Conservation (phyloP, 352 stramenopile genomes). For the Globisporangium ultimum region DNA sequence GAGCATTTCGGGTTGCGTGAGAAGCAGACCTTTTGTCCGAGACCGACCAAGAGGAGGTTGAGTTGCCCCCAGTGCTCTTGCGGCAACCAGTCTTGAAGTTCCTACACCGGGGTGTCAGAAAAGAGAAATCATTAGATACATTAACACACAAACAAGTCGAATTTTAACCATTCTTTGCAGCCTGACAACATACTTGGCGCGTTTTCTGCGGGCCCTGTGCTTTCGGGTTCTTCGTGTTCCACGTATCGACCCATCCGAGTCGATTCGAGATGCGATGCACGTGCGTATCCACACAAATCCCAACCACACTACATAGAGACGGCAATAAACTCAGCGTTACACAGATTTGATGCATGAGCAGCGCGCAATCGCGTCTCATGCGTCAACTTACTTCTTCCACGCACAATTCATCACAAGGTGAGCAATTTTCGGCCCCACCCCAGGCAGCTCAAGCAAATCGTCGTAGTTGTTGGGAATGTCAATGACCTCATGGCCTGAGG, state of each 20-base stretch:
- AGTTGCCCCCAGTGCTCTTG: constrained; percentile 86
- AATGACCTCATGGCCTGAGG: constrained; percentile 19
- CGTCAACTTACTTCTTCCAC: constrained; percentile 66
- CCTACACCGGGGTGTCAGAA: constrained; percentile 19
- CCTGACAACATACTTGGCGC: constrained; percentile 31
- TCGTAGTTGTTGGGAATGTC: constrained; percentile 91
- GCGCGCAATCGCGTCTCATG: too few species aligned
- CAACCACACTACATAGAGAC: constrained; percentile 46
- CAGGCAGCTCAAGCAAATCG: constrained; percentile 87
- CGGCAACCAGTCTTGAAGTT: constrained; percentile 95
- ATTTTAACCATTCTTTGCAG: too few species aligned
- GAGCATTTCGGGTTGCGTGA: constrained; percentile 70
- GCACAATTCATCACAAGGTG: constrained; percentile 92
- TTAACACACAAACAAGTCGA: background rate
- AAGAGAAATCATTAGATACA: background rate
- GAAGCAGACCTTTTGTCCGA: constrained; percentile 93
- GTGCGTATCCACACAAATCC: constrained; percentile 97
- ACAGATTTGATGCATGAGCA: background rate
- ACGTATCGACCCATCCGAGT: constrained; percentile 90
- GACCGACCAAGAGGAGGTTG: constrained; percentile 94
- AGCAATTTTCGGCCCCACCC: constrained; percentile 95
- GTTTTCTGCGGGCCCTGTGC: constrained; percentile 90
- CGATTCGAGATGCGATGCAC: constrained; percentile 96
- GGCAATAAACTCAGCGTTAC: background rate
- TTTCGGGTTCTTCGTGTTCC: constrained; percentile 82